A percentile compares a stretch with the other conserved stretches of the same genome.
Evolutionary conservation across 108 stramenopile species (phyloP).

Genomic region (Fistulifera pelliculosa): DNA sequence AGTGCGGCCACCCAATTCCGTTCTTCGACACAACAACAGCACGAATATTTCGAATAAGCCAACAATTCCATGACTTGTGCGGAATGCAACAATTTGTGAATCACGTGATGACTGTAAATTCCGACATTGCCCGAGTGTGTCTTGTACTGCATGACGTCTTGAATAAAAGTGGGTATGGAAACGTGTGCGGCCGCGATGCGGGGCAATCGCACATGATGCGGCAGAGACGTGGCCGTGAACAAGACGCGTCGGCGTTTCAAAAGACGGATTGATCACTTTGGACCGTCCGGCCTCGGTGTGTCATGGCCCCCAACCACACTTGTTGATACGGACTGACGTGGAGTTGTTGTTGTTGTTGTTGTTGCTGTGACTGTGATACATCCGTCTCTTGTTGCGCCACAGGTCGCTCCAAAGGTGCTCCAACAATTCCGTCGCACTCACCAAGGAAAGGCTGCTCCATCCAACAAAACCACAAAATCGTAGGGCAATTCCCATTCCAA

Average conservation of each 20-base stretch:
- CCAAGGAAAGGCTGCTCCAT: slow-evolving; percentile 31
- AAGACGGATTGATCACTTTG: slow-evolving; percentile 3
- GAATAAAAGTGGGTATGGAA: not conserved
- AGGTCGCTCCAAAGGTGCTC: slow-evolving; percentile 9
- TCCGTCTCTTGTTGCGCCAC: not conserved
- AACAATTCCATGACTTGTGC: slow-evolving; percentile 21
- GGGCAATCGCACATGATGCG: slow-evolving; percentile 3
- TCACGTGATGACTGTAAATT: slow-evolving; percentile 13
- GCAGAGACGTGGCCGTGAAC: slow-evolving; percentile 3
- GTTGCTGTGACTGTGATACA: not conserved
- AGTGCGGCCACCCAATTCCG: slow-evolving; percentile 36
- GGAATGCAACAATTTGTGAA: slow-evolving; percentile 14
- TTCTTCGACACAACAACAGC: slow-evolving; percentile 37
- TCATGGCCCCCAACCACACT: slow-evolving; percentile 31
- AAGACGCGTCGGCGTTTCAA: slow-evolving; percentile 21
- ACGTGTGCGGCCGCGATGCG: not conserved
- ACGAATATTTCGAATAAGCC: slow-evolving; percentile 32
- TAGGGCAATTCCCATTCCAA: slow-evolving; percentile 11
- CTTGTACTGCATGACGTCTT: slow-evolving; percentile 13
- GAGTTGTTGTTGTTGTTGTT: not conserved
- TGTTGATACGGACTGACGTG: slow-evolving; percentile 1
- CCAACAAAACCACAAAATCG: slow-evolving; percentile 28
- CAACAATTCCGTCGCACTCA: slow-evolving; percentile 14
- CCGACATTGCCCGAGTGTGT: slow-evolving; percentile 35
- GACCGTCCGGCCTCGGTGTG: slow-evolving; percentile 4